phyloP scores from a whole-genome alignment of 2,329 filamentous ascomycete species.

The Scedosporium apiospermum region DNA sequence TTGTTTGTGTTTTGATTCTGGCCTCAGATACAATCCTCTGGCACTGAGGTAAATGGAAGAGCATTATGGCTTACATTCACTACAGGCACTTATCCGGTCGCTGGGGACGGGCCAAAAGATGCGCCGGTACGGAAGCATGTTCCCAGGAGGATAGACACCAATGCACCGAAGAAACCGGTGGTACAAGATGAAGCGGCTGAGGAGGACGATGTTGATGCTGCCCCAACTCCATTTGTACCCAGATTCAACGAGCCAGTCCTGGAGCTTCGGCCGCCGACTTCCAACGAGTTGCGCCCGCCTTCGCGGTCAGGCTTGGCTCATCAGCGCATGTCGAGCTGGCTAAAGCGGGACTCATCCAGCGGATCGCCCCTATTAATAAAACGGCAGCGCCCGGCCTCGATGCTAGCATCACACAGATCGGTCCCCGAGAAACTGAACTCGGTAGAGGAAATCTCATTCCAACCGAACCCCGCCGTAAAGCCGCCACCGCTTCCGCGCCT shows the following conservation, averaged over 20 bases:
- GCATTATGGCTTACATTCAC: background rate
- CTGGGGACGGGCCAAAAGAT: background rate
- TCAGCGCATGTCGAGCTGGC: background rate
- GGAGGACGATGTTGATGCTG: background rate
- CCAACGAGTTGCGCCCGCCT: background rate
- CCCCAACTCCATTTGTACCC: background rate
- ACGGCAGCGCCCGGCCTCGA: background rate
- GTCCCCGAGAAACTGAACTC: background rate
- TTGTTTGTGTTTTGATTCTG: background rate
- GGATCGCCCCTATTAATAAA: background rate
- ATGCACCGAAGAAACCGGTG: background rate
- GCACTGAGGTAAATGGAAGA: background rate
- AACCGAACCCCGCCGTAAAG: constrained; percentile 10
- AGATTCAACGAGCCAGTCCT: background rate
- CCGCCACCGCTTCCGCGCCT: constrained; percentile 3
- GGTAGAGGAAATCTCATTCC: constrained; percentile 3
- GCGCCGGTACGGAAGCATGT: constrained; percentile 4
- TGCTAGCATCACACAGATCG: background rate
- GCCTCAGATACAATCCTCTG: no score
- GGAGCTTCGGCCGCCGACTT: background rate
- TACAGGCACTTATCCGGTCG: background rate
- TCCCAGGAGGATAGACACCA: constrained; percentile 1
- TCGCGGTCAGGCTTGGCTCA: background rate
- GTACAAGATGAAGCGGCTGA: background rate
- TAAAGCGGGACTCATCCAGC: background rate